These are phyloP conservation scores for Protea cynaroides DNA, from an alignment of 164 flowering plant genomes.

Conservation along the genomic window DNA sequence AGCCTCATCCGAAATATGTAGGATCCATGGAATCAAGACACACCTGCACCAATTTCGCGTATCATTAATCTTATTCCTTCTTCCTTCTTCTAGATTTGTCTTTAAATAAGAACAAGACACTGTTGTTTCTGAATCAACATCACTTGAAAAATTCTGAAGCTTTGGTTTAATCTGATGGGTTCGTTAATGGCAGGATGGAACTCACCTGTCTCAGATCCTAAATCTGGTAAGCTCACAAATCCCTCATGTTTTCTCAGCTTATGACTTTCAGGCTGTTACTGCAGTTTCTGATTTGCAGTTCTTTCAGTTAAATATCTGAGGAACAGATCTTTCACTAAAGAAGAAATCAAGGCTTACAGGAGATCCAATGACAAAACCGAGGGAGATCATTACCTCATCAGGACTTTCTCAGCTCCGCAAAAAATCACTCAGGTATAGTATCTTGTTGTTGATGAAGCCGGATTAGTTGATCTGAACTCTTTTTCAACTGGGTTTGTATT, in stretches of 20 bases:
- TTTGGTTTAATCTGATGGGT: slow-evolving; percentile 41
- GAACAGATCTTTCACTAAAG: neutral
- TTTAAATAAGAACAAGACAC: slow-evolving; percentile 11
- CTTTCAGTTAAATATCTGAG: neutral
- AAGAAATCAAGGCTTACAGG: neutral
- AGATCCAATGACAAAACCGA: neutral
- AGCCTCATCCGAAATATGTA: too few species aligned
- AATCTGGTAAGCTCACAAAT: slow-evolving; percentile 33
- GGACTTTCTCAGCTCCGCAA: neutral
- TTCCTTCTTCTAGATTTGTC: too few species aligned
- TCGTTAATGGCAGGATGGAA: slow-evolving; percentile 88
- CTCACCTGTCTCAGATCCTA: slow-evolving; percentile 42
- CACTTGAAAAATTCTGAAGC: neutral
- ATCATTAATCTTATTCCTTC: too few species aligned
- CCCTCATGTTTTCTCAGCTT: neutral
- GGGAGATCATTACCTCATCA: neutral
- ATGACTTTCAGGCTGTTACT: neutral
- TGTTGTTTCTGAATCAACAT: slow-evolving; percentile 4
- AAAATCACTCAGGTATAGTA: slow-evolving; percentile 15
- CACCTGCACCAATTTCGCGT: too few species aligned
- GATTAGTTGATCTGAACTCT: too few species aligned
- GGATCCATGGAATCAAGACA: too few species aligned
- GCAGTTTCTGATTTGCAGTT: neutral
- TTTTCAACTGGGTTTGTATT: neutral
- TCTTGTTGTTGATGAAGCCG: too few species aligned